A percentile compares a stretch with the other conserved stretches of the same genome.
Conservation (phyloP, 345 rosid genomes). For the Sonneratia alba region DNA sequence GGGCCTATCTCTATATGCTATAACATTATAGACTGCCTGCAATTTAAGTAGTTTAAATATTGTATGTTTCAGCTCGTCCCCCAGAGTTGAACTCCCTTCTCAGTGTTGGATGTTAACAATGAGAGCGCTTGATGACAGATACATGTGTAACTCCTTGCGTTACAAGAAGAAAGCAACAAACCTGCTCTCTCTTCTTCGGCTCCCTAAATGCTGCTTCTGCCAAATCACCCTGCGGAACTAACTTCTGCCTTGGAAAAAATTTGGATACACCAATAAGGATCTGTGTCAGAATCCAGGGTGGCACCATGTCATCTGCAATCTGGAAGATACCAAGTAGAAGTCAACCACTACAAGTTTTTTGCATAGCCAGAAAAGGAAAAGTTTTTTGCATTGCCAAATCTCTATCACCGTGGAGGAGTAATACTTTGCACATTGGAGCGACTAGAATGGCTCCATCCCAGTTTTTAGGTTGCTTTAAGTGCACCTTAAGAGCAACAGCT, state of each 20-base stretch:
- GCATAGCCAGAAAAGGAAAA: neutral
- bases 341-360: neutral
- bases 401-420: neutral
- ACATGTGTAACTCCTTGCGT: too few relatives aligned
- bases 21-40: constrained; percentile 64
- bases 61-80: neutral
- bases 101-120: neutral
- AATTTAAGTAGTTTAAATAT: neutral
- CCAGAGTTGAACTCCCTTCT: neutral
- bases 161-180: constrained; percentile 17
- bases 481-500: constrained; percentile 85
- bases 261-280: constrained; percentile 61
- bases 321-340: constrained; percentile 10
- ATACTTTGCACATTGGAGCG: constrained; percentile 98
- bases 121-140: too few relatives aligned
- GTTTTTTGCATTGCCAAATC: too few relatives aligned
- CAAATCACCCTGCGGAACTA: constrained; percentile 88
- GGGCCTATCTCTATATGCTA: constrained; percentile 74
- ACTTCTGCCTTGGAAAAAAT: constrained; percentile 66
- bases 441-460: constrained; percentile 92
- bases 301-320: constrained; percentile 89
- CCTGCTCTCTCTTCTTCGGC: constrained; percentile 50
- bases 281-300: constrained; percentile 46
- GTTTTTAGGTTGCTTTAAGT: constrained; percentile 67
- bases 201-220: constrained; percentile 77